A percentile compares a stretch with the other conserved stretches of the same genome.
These are phyloP conservation scores for Acmispon strigosus DNA, from an alignment of 306 rosid genomes.

Conservation along the genomic window DNA sequence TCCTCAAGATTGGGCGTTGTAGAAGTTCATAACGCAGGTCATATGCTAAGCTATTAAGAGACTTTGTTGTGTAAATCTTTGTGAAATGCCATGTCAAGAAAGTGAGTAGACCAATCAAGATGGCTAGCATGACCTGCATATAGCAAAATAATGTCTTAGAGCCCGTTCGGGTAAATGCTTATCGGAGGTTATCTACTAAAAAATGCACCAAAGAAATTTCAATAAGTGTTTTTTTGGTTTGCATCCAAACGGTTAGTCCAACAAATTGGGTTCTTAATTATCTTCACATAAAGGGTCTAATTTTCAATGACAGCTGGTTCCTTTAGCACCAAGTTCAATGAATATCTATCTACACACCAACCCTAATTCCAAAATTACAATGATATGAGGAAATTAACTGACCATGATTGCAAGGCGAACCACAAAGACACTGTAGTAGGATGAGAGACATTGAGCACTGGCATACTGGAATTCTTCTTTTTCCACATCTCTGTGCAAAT, in stretches of 20 bases:
- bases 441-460: conserved; percentile 69
- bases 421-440: conserved; percentile 89
- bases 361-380: not conserved
- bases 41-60: conserved; percentile 76
- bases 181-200: no score
- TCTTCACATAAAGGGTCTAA: not conserved
- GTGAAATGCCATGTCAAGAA: conserved; percentile 98
- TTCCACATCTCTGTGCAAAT: conserved; percentile 77
- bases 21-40: conserved; percentile 91
- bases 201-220: no score
- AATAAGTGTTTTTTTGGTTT: no score
- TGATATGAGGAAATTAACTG: not conserved
- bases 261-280: not conserved
- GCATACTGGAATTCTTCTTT: conserved; percentile 70
- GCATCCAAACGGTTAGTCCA: no score
- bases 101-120: conserved; percentile 85
- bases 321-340: not conserved
- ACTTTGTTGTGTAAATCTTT: conserved; percentile 76
- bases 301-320: not conserved
- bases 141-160: not conserved
- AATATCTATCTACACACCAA: not conserved
- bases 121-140: conserved; percentile 83
- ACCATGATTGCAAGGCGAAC: conserved; percentile 98
- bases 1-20: conserved; percentile 87
- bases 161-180: no score